Conservation (phyloP, 345 rosid genomes). For the Arabis alpina region DNA sequence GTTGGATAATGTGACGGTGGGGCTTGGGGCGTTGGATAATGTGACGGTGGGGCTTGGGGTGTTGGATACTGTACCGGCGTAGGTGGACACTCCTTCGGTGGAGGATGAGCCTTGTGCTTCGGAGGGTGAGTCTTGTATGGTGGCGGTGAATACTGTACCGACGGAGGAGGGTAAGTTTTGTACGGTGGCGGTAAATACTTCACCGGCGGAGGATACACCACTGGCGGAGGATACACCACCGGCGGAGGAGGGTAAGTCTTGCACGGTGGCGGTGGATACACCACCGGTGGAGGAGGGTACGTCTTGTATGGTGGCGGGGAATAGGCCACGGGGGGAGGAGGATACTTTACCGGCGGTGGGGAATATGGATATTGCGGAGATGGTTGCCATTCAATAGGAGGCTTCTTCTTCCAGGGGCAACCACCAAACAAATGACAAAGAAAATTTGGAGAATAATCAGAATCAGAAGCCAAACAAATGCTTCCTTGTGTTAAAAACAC, state of each 20-base stretch:
- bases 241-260: conserved; percentile 12
- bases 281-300: conserved; percentile 9
- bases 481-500: conserved; percentile 37
- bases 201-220: not conserved
- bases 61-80: conserved; percentile 3
- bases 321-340: not conserved
- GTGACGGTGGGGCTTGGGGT: not conserved
- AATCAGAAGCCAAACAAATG: conserved; percentile 27
- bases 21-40: no score
- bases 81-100: no score
- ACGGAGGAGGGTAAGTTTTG: not conserved
- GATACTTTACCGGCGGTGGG: conserved; percentile 12
- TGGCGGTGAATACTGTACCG: not conserved
- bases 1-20: no score
- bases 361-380: conserved; percentile 20
- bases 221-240: not conserved
- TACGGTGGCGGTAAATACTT: not conserved
- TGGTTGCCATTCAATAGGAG: conserved; percentile 27
- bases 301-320: not conserved
- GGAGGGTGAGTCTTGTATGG: not conserved
- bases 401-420: conserved; percentile 9
- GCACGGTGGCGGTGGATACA: conserved; percentile 10
- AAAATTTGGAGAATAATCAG: conserved; percentile 8
- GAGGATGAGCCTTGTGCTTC: not conserved
- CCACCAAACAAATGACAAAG: conserved; percentile 1